These are phyloP conservation scores for Penicillium steckii DNA, from an alignment of 495 filamentous ascomycete genomes.

Conservation along the genomic window DNA sequence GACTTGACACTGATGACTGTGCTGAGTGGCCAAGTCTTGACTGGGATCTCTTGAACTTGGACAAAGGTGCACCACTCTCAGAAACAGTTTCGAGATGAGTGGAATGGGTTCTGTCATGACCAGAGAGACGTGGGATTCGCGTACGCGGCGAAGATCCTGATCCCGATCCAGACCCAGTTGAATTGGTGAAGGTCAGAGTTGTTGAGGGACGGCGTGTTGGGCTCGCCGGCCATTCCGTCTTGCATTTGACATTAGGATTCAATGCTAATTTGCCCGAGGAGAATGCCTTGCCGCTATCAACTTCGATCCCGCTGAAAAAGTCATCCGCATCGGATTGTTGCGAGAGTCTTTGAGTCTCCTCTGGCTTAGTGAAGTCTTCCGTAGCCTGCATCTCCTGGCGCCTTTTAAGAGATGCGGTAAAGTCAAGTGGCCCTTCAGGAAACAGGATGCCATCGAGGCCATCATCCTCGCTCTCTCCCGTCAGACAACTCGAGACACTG, in stretches of 20 bases:
- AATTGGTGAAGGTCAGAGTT: constrained; percentile 86
- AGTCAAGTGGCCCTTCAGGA: constrained; percentile 78
- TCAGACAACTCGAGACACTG: constrained; percentile 85
- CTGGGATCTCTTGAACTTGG: constrained; percentile 55
- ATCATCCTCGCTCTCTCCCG: constrained; percentile 93
- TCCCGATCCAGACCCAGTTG: too few species aligned
- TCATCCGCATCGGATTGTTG: constrained; percentile 62
- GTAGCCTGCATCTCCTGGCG: constrained; percentile 55
- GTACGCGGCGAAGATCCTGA: constrained; percentile 48
- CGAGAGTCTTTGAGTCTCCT: constrained; percentile 30
- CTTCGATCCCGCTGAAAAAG: constrained; percentile 82
- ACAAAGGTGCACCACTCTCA: constrained; percentile 77
- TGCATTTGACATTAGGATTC: constrained; percentile 93
- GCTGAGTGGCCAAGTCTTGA: constrained; percentile 66
- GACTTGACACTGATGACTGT: constrained; percentile 64
- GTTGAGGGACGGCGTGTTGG: constrained; percentile 73
- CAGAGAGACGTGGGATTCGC: constrained; percentile 62
- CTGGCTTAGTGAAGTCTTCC: constrained; percentile 27
- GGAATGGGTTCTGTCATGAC: constrained; percentile 65
- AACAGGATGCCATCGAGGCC: constrained; percentile 78
- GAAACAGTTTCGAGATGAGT: constrained; percentile 84
- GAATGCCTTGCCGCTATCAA: constrained; percentile 80
- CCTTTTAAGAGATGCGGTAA: constrained; percentile 71
- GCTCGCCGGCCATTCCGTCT: constrained; percentile 62
- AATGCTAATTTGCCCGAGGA: constrained; percentile 74